Base-by-base conservation (phyloP, 495 filamentous ascomycete species). In the Talaromyces adpressus region DNA sequence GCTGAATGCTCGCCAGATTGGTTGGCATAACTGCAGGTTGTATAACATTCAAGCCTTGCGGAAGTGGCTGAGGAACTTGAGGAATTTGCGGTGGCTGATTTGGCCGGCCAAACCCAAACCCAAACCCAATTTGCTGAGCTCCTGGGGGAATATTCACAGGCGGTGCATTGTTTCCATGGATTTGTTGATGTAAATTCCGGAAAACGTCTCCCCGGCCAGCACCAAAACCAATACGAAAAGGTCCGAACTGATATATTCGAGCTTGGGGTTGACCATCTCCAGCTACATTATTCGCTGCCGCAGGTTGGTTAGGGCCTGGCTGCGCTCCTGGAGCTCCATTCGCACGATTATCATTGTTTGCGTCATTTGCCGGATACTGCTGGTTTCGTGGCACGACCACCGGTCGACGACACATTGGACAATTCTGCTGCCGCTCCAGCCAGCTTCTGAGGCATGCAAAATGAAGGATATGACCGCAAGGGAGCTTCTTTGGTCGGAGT, bases 391-490 rank as follows among this genome's bases (percentile, higher is more conserved):
- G 67, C 2, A 66, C 67, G 18, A 79, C 62, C 32, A 98, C 95
- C 22, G 94, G 84, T 32, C 91, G 82, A 62, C 94, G 86, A 72
- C 94, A 98, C 3, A 93, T 98, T 11, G 94, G 94, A 73, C 94
- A 98, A 23, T 94, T 92, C 72, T 98, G 95, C 72, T 98, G 94
- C 61, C 94, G 87, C 77, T 98, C 94, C n/a, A 98, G 79, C 94
- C 94, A 98, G 72, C 93, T 95, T 69, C 91, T 88, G 52, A 98
- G 84, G 70, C 94, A 98, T 20, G 91, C 86, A 66, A 96, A 91
- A 74, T 98, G 94, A 34, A 98, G 77, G 54, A 97, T 93, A 72
- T 98, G 94, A 2, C 93, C 93, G 71, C 94, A 98, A 0, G 94
- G 94, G 9, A 98, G 84, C 75, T 95, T 97, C 76, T 98, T 98